Conservation (phyloP, 2,329 filamentous ascomycete species). For the Ceratocystis albifundus region DNA sequence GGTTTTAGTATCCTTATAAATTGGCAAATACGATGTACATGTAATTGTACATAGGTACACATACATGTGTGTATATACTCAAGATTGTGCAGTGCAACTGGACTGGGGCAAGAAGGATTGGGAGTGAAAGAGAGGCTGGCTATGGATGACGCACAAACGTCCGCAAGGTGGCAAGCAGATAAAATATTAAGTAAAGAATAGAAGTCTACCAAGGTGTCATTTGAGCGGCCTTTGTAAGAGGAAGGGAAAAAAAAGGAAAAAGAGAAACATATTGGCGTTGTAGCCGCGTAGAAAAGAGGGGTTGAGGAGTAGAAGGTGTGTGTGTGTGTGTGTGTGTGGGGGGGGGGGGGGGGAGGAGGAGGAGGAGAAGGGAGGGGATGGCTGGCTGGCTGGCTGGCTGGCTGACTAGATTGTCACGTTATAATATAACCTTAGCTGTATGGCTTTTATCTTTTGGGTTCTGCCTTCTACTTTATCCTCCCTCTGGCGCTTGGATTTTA, state of each 20-base stretch:
- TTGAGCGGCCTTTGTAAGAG: background rate
- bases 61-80: background rate
- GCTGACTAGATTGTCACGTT: background rate
- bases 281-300: background rate
- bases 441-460: background rate
- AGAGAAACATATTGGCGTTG: background rate
- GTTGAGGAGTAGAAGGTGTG: background rate
- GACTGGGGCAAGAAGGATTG: background rate
- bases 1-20: background rate
- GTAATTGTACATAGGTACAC: constrained; percentile 4
- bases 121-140: background rate
- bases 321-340: background rate
- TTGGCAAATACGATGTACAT: background rate
- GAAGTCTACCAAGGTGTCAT: background rate
- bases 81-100: background rate
- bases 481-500: no score
- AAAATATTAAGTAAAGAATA: no score
- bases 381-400: background rate
- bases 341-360: background rate
- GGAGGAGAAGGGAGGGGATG: background rate
- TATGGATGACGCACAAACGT: no score
- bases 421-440: background rate
- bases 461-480: no score
- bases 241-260: background rate
- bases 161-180: no score